A percentile compares a stretch with the other conserved stretches of the same genome.
Conservation (phyloP, 2,329 filamentous ascomycete genomes). For the Zymoseptoria tritici region DNA sequence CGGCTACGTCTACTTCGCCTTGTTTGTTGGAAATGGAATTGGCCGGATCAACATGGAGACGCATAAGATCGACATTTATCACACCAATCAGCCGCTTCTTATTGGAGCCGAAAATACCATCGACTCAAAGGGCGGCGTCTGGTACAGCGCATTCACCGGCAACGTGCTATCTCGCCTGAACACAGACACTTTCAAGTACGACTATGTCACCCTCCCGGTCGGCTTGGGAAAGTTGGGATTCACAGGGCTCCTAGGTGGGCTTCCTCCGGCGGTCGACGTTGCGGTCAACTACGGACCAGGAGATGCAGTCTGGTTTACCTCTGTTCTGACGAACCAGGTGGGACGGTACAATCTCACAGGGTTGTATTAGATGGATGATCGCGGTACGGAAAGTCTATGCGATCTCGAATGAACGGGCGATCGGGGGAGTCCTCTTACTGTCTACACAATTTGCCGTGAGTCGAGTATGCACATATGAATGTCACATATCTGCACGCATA, state of each 20-base stretch:
- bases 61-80: slow-evolving; percentile 14
- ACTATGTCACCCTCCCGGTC: slow-evolving; percentile 9
- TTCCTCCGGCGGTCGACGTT: slow-evolving; percentile 14
- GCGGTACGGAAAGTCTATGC: neutral
- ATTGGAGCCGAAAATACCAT: slow-evolving; percentile 19
- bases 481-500: neutral
- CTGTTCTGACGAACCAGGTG: slow-evolving; percentile 10
- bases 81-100: slow-evolving; percentile 8
- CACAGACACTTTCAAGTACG: slow-evolving; percentile 10
- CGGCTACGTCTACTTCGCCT: slow-evolving; percentile 18
- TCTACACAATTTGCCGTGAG: neutral
- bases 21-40: slow-evolving; percentile 16
- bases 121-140: slow-evolving; percentile 15
- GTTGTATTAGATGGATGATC: neutral
- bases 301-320: slow-evolving; percentile 13
- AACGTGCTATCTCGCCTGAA: slow-evolving; percentile 12
- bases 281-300: slow-evolving; percentile 18
- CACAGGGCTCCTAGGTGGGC: slow-evolving; percentile 5
- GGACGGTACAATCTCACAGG: slow-evolving; percentile 9
- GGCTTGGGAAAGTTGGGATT: slow-evolving; percentile 2
- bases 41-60: slow-evolving; percentile 17
- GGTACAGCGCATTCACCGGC: slow-evolving; percentile 12
- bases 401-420: neutral
- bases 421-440: neutral
- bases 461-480: neutral